Conservation (phyloP, 306 rosid genomes). For the Trifolium repens region DNA sequence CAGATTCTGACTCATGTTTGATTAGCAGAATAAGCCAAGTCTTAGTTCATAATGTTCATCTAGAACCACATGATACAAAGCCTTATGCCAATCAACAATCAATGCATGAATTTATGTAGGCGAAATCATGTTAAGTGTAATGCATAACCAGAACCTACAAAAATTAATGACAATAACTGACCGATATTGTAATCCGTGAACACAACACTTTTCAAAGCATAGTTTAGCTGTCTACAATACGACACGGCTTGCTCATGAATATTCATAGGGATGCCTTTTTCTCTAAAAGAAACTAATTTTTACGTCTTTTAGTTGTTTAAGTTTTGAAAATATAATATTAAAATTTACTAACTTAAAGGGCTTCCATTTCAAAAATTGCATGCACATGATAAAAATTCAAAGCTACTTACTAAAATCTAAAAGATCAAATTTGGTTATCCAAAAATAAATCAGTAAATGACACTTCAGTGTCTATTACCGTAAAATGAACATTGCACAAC, state of each 20-base stretch:
- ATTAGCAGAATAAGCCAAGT: neutral
- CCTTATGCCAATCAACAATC: neutral
- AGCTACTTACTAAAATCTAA: neutral
- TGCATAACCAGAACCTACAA: neutral
- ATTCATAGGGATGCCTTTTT: neutral
- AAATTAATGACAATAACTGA: no score
- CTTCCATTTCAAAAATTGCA: conserved; percentile 9
- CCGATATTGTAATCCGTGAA: neutral
- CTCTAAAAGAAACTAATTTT: neutral
- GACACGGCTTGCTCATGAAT: neutral
- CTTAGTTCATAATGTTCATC: conserved; percentile 12
- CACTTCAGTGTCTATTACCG: neutral
- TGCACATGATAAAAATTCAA: conserved; percentile 10
- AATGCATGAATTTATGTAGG: neutral
- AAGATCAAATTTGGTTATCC: neutral
- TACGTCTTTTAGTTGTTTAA: neutral
- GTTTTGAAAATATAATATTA: neutral
- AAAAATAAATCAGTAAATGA: conserved; percentile 18
- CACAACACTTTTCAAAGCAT: neutral
- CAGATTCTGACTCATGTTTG: neutral
- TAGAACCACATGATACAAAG: neutral
- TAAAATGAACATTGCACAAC: conserved; percentile 4
- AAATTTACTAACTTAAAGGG: neutral
- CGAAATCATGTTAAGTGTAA: neutral
- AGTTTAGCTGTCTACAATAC: neutral